A percentile compares a stretch with the other conserved stretches of the same genome.
These are phyloP conservation scores for Eimeria praecox DNA, from an alignment of 169 alveolate genomes.

Conservation along the genomic window DNA sequence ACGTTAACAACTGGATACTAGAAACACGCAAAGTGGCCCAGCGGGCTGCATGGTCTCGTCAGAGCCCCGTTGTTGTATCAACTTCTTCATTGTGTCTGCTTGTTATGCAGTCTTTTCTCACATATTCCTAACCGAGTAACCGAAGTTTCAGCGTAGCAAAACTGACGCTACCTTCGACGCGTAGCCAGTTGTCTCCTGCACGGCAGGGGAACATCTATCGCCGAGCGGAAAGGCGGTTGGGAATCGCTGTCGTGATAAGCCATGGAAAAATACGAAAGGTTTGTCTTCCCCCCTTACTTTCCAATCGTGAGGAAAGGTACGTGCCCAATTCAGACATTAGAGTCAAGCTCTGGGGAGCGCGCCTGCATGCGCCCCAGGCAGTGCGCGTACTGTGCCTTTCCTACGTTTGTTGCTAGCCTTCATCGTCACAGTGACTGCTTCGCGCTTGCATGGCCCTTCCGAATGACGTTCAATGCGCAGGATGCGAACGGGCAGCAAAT, in stretches of 20 bases:
- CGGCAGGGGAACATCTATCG: background rate
- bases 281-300: conserved; percentile 57
- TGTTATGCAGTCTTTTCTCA: background rate
- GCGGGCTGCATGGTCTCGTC: background rate
- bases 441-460: background rate
- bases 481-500: conserved; percentile 40
- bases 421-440: background rate
- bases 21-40: background rate
- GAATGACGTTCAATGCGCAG: conserved; percentile 11
- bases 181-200: background rate
- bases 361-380: background rate
- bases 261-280: background rate
- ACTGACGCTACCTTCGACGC: background rate
- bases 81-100: background rate
- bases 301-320: conserved; percentile 65
- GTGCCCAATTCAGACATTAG: background rate
- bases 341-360: background rate
- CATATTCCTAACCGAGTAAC: background rate
- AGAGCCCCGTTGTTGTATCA: background rate
- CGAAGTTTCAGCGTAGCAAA: background rate
- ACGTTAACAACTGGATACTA: background rate
- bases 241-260: background rate
- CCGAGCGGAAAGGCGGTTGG: background rate
- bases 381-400: background rate
- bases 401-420: background rate